phyloP scores from a whole-genome alignment of 768 basidiomycete species.

The Tricholoma furcatifolium region DNA sequence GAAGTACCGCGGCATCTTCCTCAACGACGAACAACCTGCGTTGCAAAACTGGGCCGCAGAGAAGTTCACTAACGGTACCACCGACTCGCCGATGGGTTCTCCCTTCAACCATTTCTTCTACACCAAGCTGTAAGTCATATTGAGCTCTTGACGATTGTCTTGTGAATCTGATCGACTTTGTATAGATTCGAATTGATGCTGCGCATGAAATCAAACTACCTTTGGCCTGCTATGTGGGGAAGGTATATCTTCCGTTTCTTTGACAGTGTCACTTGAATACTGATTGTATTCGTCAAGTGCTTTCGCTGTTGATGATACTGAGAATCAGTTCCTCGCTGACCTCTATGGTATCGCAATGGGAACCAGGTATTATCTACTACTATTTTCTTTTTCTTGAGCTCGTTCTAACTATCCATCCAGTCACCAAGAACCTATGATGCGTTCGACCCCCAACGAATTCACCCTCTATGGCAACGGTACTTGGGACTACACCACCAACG shows the following conservation, averaged over 20 bases:
- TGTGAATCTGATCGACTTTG: not conserved
- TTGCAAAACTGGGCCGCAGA: slow-evolving; percentile 70
- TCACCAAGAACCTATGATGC: slow-evolving; percentile 77
- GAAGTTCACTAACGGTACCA: slow-evolving; percentile 66
- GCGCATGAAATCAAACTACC: slow-evolving; percentile 64
- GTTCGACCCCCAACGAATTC: slow-evolving; percentile 69
- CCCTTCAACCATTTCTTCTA: slow-evolving; percentile 68
- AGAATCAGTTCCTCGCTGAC: slow-evolving; percentile 63
- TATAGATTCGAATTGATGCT: slow-evolving; percentile 64
- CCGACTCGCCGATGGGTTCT: slow-evolving; percentile 42
- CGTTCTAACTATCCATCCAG: slow-evolving; percentile 21
- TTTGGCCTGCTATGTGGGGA: slow-evolving; percentile 62
- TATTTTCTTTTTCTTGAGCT: not conserved
- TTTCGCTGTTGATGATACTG: slow-evolving; percentile 57
- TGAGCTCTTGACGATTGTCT: no score
- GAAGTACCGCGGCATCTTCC: slow-evolving; percentile 69
- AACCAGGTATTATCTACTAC: slow-evolving; percentile 42
- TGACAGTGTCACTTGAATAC: not conserved
- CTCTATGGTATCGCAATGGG: slow-evolving; percentile 71
- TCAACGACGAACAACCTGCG: slow-evolving; percentile 77
- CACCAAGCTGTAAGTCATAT: slow-evolving; percentile 43
- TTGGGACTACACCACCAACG: slow-evolving; percentile 64
- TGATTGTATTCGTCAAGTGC: slow-evolving; percentile 27
- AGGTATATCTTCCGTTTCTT: slow-evolving; percentile 23
- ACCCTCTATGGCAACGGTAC: slow-evolving; percentile 49